Conservation (phyloP, 768 basidiomycete genomes). For the Hygrophorus pudorinus region DNA sequence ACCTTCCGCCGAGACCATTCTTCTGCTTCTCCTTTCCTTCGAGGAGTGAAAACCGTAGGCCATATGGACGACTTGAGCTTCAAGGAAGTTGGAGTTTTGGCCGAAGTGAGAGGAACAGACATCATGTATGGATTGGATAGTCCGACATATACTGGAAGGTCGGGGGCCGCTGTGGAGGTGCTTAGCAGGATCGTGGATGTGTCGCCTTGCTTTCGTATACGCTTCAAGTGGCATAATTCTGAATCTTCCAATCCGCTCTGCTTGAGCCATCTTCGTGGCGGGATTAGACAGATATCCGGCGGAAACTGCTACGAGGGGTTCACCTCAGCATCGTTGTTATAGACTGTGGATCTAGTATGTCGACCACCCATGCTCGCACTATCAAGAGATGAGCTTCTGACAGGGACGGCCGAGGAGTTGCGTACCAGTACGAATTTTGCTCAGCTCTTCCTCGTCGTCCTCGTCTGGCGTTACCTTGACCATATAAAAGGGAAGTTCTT, state of each 20-base stretch:
- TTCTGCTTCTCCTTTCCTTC: constrained; percentile 55
- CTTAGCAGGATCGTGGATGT: constrained; percentile 48
- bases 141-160: constrained; percentile 37
- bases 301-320: constrained; percentile 7
- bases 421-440: constrained; percentile 47
- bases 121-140: constrained; percentile 44
- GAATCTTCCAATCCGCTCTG: constrained; percentile 48
- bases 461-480: constrained; percentile 58
- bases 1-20: constrained; percentile 57
- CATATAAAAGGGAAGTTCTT: constrained; percentile 56
- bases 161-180: constrained; percentile 29
- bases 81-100: constrained; percentile 58
- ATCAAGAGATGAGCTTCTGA: background rate
- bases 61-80: constrained; percentile 64
- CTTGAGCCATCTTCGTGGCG: constrained; percentile 54
- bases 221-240: constrained; percentile 65
- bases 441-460: constrained; percentile 50
- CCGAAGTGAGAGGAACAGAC: constrained; percentile 55
- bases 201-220: constrained; percentile 47
- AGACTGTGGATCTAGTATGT: constrained; percentile 51
- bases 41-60: constrained; percentile 74
- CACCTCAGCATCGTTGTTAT: constrained; percentile 59
- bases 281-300: background rate
- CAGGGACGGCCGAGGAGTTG: background rate
- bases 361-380: constrained; percentile 75